These are phyloP conservation scores for Rhododendron simsii DNA, from an alignment of 148 eudicot species.

Conservation along the genomic window DNA sequence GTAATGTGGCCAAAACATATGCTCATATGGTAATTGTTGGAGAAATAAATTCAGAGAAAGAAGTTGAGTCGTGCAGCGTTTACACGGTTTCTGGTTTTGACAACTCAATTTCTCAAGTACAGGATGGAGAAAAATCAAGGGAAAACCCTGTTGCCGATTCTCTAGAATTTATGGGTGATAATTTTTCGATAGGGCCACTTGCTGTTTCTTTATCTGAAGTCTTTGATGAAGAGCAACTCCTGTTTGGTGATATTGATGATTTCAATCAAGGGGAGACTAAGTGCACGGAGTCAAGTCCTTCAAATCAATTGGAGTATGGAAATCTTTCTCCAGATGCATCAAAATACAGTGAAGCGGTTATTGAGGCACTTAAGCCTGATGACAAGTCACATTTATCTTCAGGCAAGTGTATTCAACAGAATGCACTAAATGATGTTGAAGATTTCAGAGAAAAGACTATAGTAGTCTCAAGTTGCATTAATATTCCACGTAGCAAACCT, in stretches of 20 bases:
- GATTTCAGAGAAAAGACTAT: slow-evolving; percentile 19
- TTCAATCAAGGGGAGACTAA: slow-evolving; percentile 17
- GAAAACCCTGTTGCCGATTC: slow-evolving; percentile 11
- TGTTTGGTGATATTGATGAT: slow-evolving; percentile 58
- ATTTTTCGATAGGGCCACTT: background rate
- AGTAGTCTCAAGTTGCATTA: slow-evolving; percentile 32
- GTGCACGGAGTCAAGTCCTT: slow-evolving; percentile 8
- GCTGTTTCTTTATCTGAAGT: slow-evolving; percentile 13
- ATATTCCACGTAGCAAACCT: slow-evolving; percentile 27
- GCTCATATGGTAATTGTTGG: slow-evolving; percentile 11
- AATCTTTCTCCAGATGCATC: slow-evolving; percentile 13
- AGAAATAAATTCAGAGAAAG: slow-evolving; percentile 18
- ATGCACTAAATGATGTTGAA: background rate
- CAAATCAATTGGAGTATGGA: slow-evolving; percentile 23
- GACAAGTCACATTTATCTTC: background rate
- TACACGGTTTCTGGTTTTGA: slow-evolving; percentile 13
- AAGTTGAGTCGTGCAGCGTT: slow-evolving; percentile 19
- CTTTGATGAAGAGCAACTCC: slow-evolving; percentile 51
- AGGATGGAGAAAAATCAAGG: slow-evolving; percentile 10
- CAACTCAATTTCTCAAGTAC: slow-evolving; percentile 13
- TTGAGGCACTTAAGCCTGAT: slow-evolving; percentile 14
- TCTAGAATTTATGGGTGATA: slow-evolving; percentile 10
- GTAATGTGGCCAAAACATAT: slow-evolving; percentile 9
- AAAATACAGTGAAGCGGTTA: slow-evolving; percentile 27
- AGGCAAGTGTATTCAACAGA: slow-evolving; percentile 6